phyloP scores from a whole-genome alignment of 2,329 filamentous ascomycete species.

The Chalara sp. region DNA sequence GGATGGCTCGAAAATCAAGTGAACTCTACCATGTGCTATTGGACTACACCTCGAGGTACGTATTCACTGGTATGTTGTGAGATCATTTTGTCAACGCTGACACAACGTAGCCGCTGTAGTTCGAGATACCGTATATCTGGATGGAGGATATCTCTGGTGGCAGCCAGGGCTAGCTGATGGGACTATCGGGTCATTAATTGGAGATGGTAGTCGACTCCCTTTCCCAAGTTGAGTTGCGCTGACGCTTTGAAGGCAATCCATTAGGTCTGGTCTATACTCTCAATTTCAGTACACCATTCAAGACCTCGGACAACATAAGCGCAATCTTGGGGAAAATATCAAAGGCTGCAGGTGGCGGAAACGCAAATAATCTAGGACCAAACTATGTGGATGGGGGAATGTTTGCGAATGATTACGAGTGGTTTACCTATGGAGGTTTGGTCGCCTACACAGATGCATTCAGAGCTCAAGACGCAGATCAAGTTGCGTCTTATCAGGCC shows the following conservation, averaged over 20 bases:
- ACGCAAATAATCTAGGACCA: conserved; percentile 44
- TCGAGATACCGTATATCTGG: conserved; percentile 57
- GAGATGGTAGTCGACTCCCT: conserved; percentile 35
- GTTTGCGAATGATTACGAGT: conserved; percentile 57
- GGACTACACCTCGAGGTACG: conserved; percentile 38
- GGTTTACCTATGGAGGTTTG: conserved; percentile 59
- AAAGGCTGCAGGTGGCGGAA: conserved; percentile 38
- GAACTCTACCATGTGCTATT: conserved; percentile 53
- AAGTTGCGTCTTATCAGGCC: conserved; percentile 43
- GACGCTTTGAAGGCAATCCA: conserved; percentile 37
- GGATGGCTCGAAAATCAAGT: conserved; percentile 45
- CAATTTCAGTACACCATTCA: conserved; percentile 52
- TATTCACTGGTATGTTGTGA: neutral
- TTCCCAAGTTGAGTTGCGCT: conserved; percentile 1
- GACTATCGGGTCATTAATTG: conserved; percentile 16
- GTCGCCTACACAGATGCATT: conserved; percentile 29
- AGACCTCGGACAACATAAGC: conserved; percentile 45
- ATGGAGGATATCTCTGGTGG: conserved; percentile 55
- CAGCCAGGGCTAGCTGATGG: conserved; percentile 41
- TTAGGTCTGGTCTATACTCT: conserved; percentile 48
- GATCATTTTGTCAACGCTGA: conserved; percentile 17
- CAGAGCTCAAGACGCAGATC: conserved; percentile 33
- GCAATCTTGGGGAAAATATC: conserved; percentile 40
- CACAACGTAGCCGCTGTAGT: conserved; percentile 44
- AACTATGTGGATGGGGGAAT: conserved; percentile 57